Base-by-base conservation (phyloP, 192 early-diverging fungal species). In the Mortierella antarctica region DNA sequence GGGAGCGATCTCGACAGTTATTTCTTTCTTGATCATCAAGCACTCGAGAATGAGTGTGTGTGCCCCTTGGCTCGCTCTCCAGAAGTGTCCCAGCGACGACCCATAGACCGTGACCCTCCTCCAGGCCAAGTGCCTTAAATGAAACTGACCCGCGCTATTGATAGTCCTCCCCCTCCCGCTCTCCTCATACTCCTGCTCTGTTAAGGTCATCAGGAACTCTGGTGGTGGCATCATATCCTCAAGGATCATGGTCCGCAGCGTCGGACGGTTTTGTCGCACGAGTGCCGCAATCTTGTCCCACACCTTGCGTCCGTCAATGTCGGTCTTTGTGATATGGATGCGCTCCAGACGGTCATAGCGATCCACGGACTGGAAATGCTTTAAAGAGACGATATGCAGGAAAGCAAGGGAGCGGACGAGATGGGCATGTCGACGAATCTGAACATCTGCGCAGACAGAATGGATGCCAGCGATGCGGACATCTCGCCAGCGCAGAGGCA, bases 261-360 rank as follows among this genome's bases (percentile, higher is more conserved):
- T 65, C 51, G 14, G 12, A 14, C 15, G 15, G 39, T 44, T 61
- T 17, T 53, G 58, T 14, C 50, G 9, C 6, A 59, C 68, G 10
- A 70, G 41, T 11, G 40, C 20, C 3, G 51, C 57, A 13, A 70
- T 17, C 68, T 70, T 70, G 13, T 70, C 68, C 68, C 68, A 70
- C 2, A 70, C 47, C n/a, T 40, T 52, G 5, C 68, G 58, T 12
- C 68, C 68, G 4, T 55, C 68, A 20, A 47, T 21, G 1, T 61
- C 68, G 13, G 67, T 31, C 13, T 45, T 61, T 3, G 39, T 51
- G 41, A 70, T 23, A 51, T 20, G 58, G 11, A 70, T 20, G 15
- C 59, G 58, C 20, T 53, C 59, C 49, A 70, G 58, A 11, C 40
- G 58, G n/a, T 23, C 23, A 53, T 70, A 70, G n/a, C 51, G 41